Evolutionary conservation across 192 early-diverging fungal genomes (phyloP).

Genomic region (Linnemannia elongata): DNA sequence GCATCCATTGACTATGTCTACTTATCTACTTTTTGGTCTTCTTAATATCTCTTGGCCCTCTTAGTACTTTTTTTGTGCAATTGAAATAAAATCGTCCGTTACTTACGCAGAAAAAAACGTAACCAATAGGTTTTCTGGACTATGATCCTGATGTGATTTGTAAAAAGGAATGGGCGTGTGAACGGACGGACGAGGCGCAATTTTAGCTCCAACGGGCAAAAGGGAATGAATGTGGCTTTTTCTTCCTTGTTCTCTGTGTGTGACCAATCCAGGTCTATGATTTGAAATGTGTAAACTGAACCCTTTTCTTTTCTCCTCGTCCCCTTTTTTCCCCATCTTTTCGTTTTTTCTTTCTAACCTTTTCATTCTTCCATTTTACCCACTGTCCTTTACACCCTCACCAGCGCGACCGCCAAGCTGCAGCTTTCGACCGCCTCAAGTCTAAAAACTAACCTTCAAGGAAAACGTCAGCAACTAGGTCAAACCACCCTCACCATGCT

Average conservation of each 20-base stretch:
- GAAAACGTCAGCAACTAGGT: neutral
- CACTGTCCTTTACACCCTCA: neutral
- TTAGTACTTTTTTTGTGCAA: neutral
- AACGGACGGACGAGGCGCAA: neutral
- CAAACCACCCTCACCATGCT: neutral
- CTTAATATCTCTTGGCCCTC: neutral
- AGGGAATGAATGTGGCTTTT: neutral
- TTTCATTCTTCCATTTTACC: neutral
- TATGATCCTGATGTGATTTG: neutral
- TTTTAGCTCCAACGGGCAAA: neutral
- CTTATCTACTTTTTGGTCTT: neutral
- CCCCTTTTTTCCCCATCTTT: neutral
- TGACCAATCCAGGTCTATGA: neutral
- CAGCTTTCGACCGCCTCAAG: too few species aligned
- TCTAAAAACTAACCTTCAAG: too few species aligned
- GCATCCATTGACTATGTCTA: neutral
- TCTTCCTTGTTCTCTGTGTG: neutral
- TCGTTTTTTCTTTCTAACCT: neutral
- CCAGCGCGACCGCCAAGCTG: neutral
- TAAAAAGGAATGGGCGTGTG: neutral
- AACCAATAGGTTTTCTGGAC: too few species aligned
- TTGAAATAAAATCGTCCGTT: neutral
- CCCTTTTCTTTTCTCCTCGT: neutral
- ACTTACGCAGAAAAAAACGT: too few species aligned
- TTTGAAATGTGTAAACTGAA: neutral